Base-by-base conservation (phyloP, 73 alveolate species). In the Blepharisma stoltei region DNA sequence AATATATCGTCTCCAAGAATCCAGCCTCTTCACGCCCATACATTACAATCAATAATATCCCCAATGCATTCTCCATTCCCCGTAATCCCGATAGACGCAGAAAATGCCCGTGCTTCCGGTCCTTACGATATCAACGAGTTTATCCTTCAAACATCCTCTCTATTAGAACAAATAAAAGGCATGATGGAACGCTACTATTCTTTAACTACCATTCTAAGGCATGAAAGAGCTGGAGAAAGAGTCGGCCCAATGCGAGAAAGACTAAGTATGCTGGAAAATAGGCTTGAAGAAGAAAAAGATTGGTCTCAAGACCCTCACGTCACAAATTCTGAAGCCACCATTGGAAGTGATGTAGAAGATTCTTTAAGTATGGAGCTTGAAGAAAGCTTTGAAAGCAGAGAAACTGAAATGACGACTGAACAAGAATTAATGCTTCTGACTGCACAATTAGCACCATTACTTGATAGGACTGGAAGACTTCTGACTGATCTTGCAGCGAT, bases 61-160 rank as follows among this genome's bases (percentile, higher is more conserved):
- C 76, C 68, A 52, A 90, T 85, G 77, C 81, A 77, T 7, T 76
- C 91, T n/a, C 97, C 98, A 18, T 84, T 73, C 78, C 98, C 98
- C 6, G 90, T 89, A 25, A 83, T 93, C 7, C 73, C 73, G 0
- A 9, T 60, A 60, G 73, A 60, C 5, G 73, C 14, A 1, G 73
- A 25, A 11, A 14, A 60, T 14, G 14, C 23, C 14, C 38, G 73
- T 2, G 23, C 14, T 25, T 25, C 37, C 0, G 73, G 73, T 3
- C 1, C 73, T 60, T 9, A 14, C 11, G 37, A 14, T 25, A 14
- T 9, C 5, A 25, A 25, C 38, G 69, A 38, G 5, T 37, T 69
- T 9, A 69, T 69, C 9, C 32, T 7, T 2, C 71, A 69, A 37
- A 43, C 32, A 14, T 44, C 60, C 2, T n/a, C 14, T 38, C 3